These are phyloP conservation scores for Spathaspora gorwiae DNA, from an alignment of 805 yeast species.

Conservation along the genomic window DNA sequence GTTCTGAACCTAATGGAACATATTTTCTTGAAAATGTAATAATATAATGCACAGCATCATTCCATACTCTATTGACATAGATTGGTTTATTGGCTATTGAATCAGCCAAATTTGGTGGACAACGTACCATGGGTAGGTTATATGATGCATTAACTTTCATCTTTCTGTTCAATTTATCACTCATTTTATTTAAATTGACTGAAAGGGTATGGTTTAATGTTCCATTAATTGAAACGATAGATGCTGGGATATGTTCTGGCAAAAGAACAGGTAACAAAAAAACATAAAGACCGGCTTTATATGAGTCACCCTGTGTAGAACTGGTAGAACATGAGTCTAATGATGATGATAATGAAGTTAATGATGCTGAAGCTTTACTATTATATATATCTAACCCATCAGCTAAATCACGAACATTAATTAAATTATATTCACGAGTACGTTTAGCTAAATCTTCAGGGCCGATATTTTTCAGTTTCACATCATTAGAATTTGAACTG, in stretches of 20 bases:
- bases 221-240: slow-evolving; percentile 50
- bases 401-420: slow-evolving; percentile 14
- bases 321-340: background rate
- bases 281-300: slow-evolving; percentile 65
- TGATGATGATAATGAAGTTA: background rate
- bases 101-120: slow-evolving; percentile 55
- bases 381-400: slow-evolving; percentile 11
- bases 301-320: slow-evolving; percentile 10
- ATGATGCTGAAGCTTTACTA: slow-evolving; percentile 5
- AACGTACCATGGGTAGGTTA: slow-evolving; percentile 46
- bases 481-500: slow-evolving; percentile 39
- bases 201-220: slow-evolving; percentile 39
- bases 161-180: slow-evolving; percentile 32
- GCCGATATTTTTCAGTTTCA: slow-evolving; percentile 35
- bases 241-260: slow-evolving; percentile 60
- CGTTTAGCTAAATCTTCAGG: slow-evolving; percentile 42
- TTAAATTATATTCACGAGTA: slow-evolving; percentile 28
- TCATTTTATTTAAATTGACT: slow-evolving; percentile 34
- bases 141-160: slow-evolving; percentile 26
- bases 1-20: slow-evolving; percentile 57
- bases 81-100: slow-evolving; percentile 67
- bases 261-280: slow-evolving; percentile 60
- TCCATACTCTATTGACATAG: slow-evolving; percentile 73
- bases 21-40: slow-evolving; percentile 68
- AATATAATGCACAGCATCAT: slow-evolving; percentile 64